Percentiles rank a stretch among this genome's conserved stretches.
Conservation (phyloP, 345 rosid species). For the Abelmoschus esculentus region DNA sequence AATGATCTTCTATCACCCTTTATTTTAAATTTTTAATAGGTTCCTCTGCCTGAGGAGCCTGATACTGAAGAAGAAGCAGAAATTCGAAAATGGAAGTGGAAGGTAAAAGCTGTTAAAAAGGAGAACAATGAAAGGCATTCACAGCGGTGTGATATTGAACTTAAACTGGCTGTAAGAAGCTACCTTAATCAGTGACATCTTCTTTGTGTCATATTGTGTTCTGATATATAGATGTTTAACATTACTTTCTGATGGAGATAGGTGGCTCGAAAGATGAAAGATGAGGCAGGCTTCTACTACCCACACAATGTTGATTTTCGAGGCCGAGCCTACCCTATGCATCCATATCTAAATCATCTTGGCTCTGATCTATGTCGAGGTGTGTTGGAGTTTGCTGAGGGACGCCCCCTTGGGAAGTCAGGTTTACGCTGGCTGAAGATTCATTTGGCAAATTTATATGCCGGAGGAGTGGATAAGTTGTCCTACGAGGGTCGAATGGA, state of each 20-base stretch:
- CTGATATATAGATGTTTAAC: slow-evolving; percentile 13
- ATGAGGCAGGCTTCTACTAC: slow-evolving; percentile 88
- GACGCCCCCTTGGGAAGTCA: slow-evolving; percentile 74
- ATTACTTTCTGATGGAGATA: slow-evolving; percentile 29
- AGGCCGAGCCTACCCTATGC: slow-evolving; percentile 99
- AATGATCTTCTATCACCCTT: not conserved
- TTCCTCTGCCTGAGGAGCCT: slow-evolving; percentile 66
- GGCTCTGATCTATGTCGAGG: slow-evolving; percentile 99
- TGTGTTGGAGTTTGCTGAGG: slow-evolving; percentile 90
- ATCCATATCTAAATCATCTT: slow-evolving; percentile 93
- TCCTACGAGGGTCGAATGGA: slow-evolving; percentile 72
- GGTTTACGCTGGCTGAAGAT: slow-evolving; percentile 93
- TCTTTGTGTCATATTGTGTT: slow-evolving; percentile 7
- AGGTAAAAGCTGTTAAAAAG: slow-evolving; percentile 51
- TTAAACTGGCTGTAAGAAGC: slow-evolving; percentile 84
- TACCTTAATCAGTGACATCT: slow-evolving; percentile 7
- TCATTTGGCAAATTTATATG: slow-evolving; percentile 90
- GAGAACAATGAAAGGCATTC: slow-evolving; percentile 85
- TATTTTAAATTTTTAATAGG: slow-evolving; percentile 32
- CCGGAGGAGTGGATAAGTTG: slow-evolving; percentile 91
- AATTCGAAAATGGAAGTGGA: slow-evolving; percentile 83
- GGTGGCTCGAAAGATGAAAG: slow-evolving; percentile 95
- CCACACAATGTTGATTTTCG: slow-evolving; percentile 98
- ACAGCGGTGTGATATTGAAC: slow-evolving; percentile 88
- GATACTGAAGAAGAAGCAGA: slow-evolving; percentile 60